These are phyloP conservation scores for Solanum medicagineum DNA, from an alignment of 257 asterid species.

Conservation along the genomic window DNA sequence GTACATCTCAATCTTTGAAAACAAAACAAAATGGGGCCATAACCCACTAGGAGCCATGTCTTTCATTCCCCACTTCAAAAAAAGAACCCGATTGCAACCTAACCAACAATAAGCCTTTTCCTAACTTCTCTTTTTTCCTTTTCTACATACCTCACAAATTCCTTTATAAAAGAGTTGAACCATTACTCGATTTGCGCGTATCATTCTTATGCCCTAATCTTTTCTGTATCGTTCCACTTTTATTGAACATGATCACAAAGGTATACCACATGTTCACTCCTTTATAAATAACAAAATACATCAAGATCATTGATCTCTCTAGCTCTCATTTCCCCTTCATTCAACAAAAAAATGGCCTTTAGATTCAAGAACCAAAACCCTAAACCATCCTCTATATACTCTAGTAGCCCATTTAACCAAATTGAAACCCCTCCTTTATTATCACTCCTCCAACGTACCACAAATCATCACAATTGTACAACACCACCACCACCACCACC, in stretches of 20 bases:
- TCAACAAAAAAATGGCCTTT: background rate
- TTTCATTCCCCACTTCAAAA: slow-evolving; percentile 5
- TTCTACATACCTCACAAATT: background rate
- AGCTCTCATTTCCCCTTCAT: background rate
- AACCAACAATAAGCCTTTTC: background rate
- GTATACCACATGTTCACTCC: background rate
- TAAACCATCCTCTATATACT: slow-evolving; percentile 21
- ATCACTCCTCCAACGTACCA: slow-evolving; percentile 35
- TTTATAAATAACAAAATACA: background rate
- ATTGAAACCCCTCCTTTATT: slow-evolving; percentile 47
- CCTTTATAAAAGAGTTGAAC: background rate
- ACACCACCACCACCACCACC: background rate
- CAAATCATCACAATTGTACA: background rate
- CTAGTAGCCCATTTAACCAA: slow-evolving; percentile 33
- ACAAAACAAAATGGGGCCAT: background rate
- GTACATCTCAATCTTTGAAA: background rate
- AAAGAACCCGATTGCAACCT: slow-evolving; percentile 5
- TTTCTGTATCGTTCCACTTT: background rate
- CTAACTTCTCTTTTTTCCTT: background rate
- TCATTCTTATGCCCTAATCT: background rate
- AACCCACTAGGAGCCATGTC: slow-evolving; percentile 3
- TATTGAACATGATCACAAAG: too few species aligned
- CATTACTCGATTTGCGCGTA: background rate
- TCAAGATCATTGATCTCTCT: background rate
- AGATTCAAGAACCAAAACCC: background rate